Conservation (phyloP, 768 basidiomycete genomes). For the Boletus sp. region DNA sequence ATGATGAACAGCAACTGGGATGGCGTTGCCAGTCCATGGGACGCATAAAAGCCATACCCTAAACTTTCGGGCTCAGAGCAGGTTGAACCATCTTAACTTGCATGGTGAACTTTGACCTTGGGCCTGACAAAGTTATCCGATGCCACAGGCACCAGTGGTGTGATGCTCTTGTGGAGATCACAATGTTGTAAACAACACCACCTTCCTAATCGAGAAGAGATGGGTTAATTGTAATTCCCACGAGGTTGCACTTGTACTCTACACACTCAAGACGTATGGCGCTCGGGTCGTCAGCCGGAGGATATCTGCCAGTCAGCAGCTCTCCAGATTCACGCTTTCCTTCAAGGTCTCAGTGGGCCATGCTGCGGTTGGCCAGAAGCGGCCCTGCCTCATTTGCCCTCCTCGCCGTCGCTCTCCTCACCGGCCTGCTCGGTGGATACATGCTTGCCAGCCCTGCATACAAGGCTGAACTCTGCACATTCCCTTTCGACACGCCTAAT, state of each 20-base stretch:
- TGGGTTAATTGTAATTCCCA: neutral
- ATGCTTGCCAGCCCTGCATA: slow-evolving; percentile 16
- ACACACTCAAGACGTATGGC: slow-evolving; percentile 2
- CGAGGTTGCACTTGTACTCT: neutral
- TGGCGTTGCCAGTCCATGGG: no score
- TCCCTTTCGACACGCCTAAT: slow-evolving; percentile 13
- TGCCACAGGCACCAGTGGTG: no score
- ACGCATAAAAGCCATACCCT: no score
- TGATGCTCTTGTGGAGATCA: no score
- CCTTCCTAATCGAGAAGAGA: neutral
- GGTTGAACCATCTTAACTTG: no score
- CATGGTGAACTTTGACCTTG: neutral
- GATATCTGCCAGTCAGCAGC: slow-evolving; percentile 23
- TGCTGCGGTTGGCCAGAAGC: slow-evolving; percentile 17
- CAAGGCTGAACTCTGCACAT: slow-evolving; percentile 17
- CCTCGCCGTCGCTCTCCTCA: slow-evolving; percentile 22
- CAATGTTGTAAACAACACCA: neutral
- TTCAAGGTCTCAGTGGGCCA: slow-evolving; percentile 5
- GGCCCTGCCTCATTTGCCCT: slow-evolving; percentile 12
- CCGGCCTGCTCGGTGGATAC: slow-evolving; percentile 28
- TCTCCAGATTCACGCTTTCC: slow-evolving; percentile 7
- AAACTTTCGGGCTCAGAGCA: no score
- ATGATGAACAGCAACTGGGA: no score
- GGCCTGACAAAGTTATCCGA: no score
- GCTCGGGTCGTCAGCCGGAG: slow-evolving; percentile 7